phyloP scores from a whole-genome alignment of 371 early-diverging fungal species.

The Mortierella sp. region DNA sequence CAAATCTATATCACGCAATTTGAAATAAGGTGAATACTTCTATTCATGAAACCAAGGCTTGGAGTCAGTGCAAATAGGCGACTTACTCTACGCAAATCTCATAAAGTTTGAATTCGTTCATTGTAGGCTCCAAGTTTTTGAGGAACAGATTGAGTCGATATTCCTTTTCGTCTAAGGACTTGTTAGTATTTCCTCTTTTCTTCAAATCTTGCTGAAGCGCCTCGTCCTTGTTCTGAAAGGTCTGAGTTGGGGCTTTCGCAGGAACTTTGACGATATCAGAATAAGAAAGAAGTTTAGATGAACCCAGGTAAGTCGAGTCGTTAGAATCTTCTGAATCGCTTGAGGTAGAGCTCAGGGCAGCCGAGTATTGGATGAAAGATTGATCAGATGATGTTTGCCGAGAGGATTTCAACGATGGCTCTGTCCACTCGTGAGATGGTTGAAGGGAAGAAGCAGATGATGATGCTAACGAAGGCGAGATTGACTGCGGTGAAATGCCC shows the following conservation, averaged over 20 bases:
- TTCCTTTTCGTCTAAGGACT: constrained; percentile 42
- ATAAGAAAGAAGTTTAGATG: constrained; percentile 33
- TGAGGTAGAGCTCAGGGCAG: background rate
- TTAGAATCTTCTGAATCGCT: background rate
- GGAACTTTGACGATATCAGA: constrained; percentile 46
- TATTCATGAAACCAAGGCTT: background rate
- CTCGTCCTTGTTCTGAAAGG: background rate
- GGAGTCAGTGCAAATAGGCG: background rate
- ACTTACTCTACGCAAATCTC: constrained; percentile 48
- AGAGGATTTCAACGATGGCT: background rate
- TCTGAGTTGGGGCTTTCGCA: constrained; percentile 4
- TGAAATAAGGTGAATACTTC: background rate
- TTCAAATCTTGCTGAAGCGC: constrained; percentile 26
- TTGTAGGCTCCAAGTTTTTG: constrained; percentile 47
- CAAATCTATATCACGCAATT: constrained; percentile 21
- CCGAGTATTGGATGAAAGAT: background rate
- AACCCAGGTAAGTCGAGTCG: background rate
- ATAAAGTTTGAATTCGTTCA: constrained; percentile 47
- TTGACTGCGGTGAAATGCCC: constrained; percentile 16
- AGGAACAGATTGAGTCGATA: constrained; percentile 47
- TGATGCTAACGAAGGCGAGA: constrained; percentile 16
- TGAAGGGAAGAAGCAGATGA: constrained; percentile 14
- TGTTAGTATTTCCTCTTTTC: constrained; percentile 51
- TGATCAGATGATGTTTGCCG: background rate
- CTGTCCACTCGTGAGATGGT: constrained; percentile 8